A percentile compares a stretch with the other conserved stretches of the same genome.
Conservation (phyloP, 495 filamentous ascomycete genomes). For the Jackrogersella multiformis region DNA sequence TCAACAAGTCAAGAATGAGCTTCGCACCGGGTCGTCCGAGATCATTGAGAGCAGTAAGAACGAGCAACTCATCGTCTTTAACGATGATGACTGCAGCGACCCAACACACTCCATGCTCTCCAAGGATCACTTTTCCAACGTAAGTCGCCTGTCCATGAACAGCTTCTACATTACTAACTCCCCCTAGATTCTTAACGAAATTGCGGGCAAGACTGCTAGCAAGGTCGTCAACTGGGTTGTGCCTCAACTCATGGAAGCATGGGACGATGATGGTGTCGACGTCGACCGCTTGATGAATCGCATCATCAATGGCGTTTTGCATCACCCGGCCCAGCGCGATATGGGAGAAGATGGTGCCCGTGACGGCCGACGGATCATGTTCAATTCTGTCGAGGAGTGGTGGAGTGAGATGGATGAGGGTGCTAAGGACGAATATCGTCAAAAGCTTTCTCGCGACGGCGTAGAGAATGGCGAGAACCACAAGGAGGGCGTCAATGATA, state of each 20-base stretch:
- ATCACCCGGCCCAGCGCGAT: constrained; percentile 80
- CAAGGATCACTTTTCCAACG: constrained; percentile 90
- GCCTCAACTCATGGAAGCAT: constrained; percentile 83
- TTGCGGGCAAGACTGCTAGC: constrained; percentile 82
- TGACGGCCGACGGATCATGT: constrained; percentile 81
- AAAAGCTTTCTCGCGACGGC: constrained; percentile 77
- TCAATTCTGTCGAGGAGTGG: constrained; percentile 79
- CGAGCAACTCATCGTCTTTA: constrained; percentile 84
- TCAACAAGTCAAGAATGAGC: constrained; percentile 82
- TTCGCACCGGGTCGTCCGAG: constrained; percentile 83
- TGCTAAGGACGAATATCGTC: constrained; percentile 69
- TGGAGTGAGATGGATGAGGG: constrained; percentile 72
- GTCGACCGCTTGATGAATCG: constrained; percentile 71
- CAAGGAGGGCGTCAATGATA: constrained; percentile 83
- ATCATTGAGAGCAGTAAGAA: constrained; percentile 82
- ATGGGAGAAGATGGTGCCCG: constrained; percentile 75
- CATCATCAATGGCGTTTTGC: constrained; percentile 83
- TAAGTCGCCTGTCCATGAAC: constrained; percentile 36
- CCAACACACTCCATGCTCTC: constrained; percentile 96
- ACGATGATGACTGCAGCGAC: constrained; percentile 76
- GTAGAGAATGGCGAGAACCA: constrained; percentile 81
- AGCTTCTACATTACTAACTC: constrained; percentile 41
- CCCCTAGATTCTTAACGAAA: constrained; percentile 78
- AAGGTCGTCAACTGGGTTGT: constrained; percentile 82
- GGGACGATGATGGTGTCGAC: constrained; percentile 79